Evolutionary conservation across 768 basidiomycete species (phyloP).

Genomic region (Boletus rubroflammeus): DNA sequence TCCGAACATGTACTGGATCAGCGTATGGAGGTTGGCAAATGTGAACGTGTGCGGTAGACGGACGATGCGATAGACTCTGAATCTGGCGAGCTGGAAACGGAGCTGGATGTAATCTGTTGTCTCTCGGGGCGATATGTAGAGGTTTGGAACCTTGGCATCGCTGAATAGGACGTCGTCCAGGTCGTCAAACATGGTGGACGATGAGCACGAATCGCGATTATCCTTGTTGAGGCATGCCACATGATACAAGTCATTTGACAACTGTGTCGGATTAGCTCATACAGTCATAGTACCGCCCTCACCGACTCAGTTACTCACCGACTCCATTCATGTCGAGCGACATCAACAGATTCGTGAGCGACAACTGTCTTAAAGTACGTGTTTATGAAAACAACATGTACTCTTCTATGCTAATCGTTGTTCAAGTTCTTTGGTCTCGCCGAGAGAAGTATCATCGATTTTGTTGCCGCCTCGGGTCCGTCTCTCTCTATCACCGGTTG

Average conservation of each 20-base stretch:
- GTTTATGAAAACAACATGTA: not conserved
- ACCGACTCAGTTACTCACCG: too few relatives aligned
- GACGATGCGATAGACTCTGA: slow-evolving; percentile 26
- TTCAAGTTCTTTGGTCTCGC: slow-evolving; percentile 77
- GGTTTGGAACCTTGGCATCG: not conserved
- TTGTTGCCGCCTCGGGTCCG: slow-evolving; percentile 80
- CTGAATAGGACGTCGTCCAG: not conserved
- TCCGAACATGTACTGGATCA: slow-evolving; percentile 32
- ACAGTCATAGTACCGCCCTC: too few relatives aligned
- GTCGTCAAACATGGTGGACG: slow-evolving; percentile 9
- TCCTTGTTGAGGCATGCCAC: not conserved
- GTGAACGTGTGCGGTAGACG: slow-evolving; percentile 27
- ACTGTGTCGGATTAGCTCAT: not conserved
- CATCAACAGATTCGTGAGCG: slow-evolving; percentile 71
- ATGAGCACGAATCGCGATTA: not conserved
- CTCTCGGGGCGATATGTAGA: slow-evolving; percentile 10
- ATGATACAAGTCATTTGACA: not conserved
- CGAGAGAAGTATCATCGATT: slow-evolving; percentile 81
- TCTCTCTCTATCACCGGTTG: not conserved
- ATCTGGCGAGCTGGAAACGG: slow-evolving; percentile 29
- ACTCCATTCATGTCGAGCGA: slow-evolving; percentile 51
- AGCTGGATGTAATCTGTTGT: slow-evolving; percentile 25
- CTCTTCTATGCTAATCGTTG: not conserved
- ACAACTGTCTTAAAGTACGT: slow-evolving; percentile 68
- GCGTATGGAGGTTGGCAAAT: slow-evolving; percentile 29